Evolutionary conservation across 305 asterid genomes (phyloP).

Genomic region (Ruellia speciosa): DNA sequence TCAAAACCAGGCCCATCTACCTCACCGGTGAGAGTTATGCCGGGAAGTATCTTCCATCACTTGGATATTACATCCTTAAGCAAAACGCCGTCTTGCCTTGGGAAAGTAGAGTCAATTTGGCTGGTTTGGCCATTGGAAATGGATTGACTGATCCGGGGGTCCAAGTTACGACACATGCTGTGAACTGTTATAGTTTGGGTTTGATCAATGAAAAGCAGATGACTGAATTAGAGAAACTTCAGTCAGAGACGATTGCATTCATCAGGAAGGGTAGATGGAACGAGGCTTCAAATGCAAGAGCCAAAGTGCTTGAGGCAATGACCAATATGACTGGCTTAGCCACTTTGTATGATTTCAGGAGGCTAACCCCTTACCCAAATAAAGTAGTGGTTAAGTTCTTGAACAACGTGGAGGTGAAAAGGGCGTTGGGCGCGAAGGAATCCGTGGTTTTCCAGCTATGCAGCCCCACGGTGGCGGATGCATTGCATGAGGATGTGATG

Average conservation of each 20-base stretch:
- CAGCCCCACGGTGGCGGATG: conserved; percentile 38
- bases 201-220: conserved; percentile 34
- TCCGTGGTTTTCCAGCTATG: conserved; percentile 36
- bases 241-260: conserved; percentile 27
- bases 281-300: conserved; percentile 41
- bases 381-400: conserved; percentile 38
- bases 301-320: conserved; percentile 25
- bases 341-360: conserved; percentile 54
- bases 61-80: conserved; percentile 37
- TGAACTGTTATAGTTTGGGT: conserved; percentile 27
- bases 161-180: conserved; percentile 37
- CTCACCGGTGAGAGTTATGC: conserved; percentile 58
- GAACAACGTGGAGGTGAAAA: conserved; percentile 42
- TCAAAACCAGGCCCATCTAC: conserved; percentile 39
- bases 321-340: conserved; percentile 68
- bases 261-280: conserved; percentile 40
- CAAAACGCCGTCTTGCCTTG: conserved; percentile 24
- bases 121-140: conserved; percentile 48
- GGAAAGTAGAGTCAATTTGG: conserved; percentile 21
- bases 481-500: conserved; percentile 61
- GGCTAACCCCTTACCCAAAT: conserved; percentile 52
- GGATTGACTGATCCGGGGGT: conserved; percentile 44
- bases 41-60: conserved; percentile 46
- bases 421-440: conserved; percentile 45
- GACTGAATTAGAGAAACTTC: conserved; percentile 40